Base-by-base conservation (phyloP, 768 basidiomycete species). In the Pluteus cervinus region DNA sequence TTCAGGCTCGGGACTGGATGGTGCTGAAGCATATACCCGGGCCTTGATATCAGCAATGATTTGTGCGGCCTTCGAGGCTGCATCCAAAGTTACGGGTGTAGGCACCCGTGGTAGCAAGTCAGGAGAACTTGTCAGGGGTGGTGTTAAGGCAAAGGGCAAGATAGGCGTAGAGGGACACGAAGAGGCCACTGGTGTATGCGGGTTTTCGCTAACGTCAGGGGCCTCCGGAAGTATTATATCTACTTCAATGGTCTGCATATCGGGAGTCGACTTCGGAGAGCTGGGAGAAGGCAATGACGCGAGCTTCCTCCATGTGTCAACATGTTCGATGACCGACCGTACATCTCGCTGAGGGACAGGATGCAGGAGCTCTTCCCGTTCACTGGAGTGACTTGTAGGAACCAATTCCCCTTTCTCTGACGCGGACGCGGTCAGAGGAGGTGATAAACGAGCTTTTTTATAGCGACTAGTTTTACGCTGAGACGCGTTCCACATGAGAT, bases 321-420 rank as follows among this genome's bases (percentile, higher is more conserved):
- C n/a, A n/a, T n/a, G n/a, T n/a, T n/a, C n/a, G n/a, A n/a, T 18
- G 37, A 36, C 22, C 20, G 12, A 33, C 5, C 12, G 16, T 5
- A 16, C 18, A 8, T 8, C 12, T 11, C 9, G 31, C 9, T 33
- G 31, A 17, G 18, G 15, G 9, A 33, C 12, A 33, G 31, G 31
- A 17, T 10, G 50, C 43, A 26, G 49, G 42, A 21, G 45, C 41
- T 12, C n/a, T 45, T 83, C 80, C 31, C 68, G 60, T 51, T 82
- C 82, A 44, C 81, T 76, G 33, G 79, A 80, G 53, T 81, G 75
- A 46, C 81, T 83, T 32, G 77, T 81, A 15, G 75, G 77, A 6
- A 82, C 62, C 14, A 75, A 50, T 21, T 66, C 59, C n/a, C n/a
- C n/a, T n/a, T 17, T 53, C 51, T 29, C 44, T 41, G 36, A 55